Evolutionary conservation across 257 asterid species (phyloP).

Genomic region (Misopates orontium): DNA sequence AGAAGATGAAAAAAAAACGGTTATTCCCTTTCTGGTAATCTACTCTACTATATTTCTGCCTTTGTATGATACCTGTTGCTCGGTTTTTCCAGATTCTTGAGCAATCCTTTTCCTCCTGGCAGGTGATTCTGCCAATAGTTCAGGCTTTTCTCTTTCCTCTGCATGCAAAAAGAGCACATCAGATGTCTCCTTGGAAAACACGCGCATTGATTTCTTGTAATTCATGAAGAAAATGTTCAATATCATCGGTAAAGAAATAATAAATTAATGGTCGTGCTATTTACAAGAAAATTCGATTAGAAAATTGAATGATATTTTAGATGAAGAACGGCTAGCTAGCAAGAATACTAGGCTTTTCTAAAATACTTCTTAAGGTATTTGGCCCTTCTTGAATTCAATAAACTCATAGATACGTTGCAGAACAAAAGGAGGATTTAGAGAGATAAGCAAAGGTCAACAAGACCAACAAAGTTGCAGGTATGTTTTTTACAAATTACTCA

Average conservation of each 20-base stretch:
- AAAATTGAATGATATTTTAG: slow-evolving; percentile 3
- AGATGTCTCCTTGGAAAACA: slow-evolving; percentile 20
- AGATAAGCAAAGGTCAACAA: slow-evolving; percentile 8
- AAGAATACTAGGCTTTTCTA: slow-evolving; percentile 16
- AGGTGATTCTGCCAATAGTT: slow-evolving; percentile 86
- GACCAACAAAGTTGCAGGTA: slow-evolving; percentile 15
- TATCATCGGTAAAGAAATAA: slow-evolving; percentile 8
- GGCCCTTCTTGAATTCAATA: slow-evolving; percentile 3
- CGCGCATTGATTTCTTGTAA: slow-evolving; percentile 16
- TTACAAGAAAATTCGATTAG: neutral
- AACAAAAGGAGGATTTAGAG: neutral
- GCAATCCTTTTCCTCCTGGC: slow-evolving; percentile 78
- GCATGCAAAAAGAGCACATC: slow-evolving; percentile 30
- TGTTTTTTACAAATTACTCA: neutral
- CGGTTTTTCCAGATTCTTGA: slow-evolving; percentile 87
- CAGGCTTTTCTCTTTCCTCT: slow-evolving; percentile 99
- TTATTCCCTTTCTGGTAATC: slow-evolving; percentile 15
- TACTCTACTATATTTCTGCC: slow-evolving; percentile 4
- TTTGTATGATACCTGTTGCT: slow-evolving; percentile 70
- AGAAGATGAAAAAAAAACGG: slow-evolving; percentile 5
- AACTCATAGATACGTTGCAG: neutral
- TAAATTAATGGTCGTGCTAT: neutral
- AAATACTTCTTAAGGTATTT: slow-evolving; percentile 15
- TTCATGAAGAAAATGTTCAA: slow-evolving; percentile 8
- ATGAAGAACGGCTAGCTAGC: slow-evolving; percentile 11